Conservation (phyloP, 2,329 filamentous ascomycete genomes). For the Fusarium hainanense region DNA sequence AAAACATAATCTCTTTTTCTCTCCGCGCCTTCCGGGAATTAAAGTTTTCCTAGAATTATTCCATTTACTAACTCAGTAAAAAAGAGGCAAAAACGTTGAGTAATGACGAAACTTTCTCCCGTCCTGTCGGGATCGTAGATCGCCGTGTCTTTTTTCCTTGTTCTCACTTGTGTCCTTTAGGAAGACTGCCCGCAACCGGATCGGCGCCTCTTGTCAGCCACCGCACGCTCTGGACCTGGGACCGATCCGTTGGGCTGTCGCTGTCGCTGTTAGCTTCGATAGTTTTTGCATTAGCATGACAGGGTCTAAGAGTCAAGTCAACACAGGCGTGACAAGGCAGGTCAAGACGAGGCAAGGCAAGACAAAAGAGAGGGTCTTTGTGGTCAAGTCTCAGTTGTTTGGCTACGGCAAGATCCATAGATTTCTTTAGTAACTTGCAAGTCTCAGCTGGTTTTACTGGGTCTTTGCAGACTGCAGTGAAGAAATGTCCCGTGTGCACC, state of each 20-base stretch:
- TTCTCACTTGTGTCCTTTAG: constrained; percentile 18
- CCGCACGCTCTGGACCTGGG: constrained; percentile 35
- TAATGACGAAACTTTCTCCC: background rate
- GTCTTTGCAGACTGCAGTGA: background rate
- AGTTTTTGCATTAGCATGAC: constrained; percentile 34
- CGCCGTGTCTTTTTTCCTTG: background rate
- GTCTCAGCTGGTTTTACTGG: background rate
- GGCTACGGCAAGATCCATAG: background rate
- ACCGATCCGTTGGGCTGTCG: constrained; percentile 25
- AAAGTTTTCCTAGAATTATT: constrained; percentile 3
- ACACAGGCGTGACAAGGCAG: background rate
- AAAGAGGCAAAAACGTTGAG: constrained; percentile 3
- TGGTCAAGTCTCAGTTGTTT: background rate
- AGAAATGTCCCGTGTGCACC: constrained; percentile 1
- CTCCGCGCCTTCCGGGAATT: background rate
- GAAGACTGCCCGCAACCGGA: constrained; percentile 13
- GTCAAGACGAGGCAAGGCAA: background rate
- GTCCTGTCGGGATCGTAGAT: constrained; percentile 23
- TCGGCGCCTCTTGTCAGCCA: constrained; percentile 30
- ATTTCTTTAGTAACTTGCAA: background rate
- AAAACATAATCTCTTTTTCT: constrained; percentile 6
- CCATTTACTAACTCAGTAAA: background rate
- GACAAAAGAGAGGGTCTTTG: background rate
- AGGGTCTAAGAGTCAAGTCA: constrained; percentile 28
- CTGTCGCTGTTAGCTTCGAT: constrained; percentile 37